Conservation (phyloP, 148 eudicot species). For the Polygonum maritimum region DNA sequence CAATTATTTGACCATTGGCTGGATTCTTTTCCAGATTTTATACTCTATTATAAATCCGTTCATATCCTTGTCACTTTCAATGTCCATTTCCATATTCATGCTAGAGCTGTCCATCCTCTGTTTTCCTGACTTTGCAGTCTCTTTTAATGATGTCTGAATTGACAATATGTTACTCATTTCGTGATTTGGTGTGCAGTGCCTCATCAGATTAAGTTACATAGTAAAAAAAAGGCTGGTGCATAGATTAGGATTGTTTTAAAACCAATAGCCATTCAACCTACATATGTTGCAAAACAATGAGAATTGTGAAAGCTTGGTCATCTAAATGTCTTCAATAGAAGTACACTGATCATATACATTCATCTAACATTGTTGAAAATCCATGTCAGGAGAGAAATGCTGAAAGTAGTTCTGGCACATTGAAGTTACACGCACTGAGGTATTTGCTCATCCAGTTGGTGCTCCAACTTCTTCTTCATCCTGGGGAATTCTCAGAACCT, state of each 20-base stretch:
- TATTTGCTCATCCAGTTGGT: slow-evolving; percentile 86
- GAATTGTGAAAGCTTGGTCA: neutral
- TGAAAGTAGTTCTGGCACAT: slow-evolving; percentile 52
- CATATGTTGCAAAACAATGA: neutral
- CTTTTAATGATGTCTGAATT: neutral
- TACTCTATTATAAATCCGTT: neutral
- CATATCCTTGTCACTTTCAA: neutral
- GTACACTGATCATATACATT: neutral
- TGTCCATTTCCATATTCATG: neutral
- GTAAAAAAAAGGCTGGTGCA: neutral
- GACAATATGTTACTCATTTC: neutral
- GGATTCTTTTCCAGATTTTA: neutral
- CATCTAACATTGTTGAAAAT: neutral
- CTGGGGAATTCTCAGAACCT: slow-evolving; percentile 79
- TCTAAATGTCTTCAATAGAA: neutral
- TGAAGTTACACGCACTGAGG: slow-evolving; percentile 81
- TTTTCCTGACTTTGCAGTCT: neutral
- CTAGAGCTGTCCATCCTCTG: neutral
- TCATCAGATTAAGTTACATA: neutral
- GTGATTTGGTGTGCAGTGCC: neutral
- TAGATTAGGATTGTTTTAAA: neutral
- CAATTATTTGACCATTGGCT: neutral
- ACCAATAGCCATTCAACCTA: neutral
- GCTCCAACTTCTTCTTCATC: slow-evolving; percentile 74
- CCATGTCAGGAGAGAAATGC: slow-evolving; percentile 57